Conservation (phyloP, 352 stramenopile species). For the Pilasporangium apinafurcum region DNA sequence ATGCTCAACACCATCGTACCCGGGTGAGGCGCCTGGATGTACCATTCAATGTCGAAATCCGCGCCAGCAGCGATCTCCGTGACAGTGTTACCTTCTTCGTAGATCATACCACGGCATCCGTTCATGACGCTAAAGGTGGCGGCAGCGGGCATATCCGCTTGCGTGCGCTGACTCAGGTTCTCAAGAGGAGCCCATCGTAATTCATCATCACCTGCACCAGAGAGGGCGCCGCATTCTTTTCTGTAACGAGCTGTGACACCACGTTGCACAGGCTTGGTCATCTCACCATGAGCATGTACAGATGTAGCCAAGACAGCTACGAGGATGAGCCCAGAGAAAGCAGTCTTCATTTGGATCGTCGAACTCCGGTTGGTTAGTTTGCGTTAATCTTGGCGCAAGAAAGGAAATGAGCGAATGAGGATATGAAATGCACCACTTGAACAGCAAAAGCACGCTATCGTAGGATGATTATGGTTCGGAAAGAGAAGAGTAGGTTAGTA, state of each 20-base stretch:
- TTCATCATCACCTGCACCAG: constrained; percentile 40
- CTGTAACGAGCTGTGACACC: constrained; percentile 25
- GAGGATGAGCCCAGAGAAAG: neutral
- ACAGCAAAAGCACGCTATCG: too few species aligned
- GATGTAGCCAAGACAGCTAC: neutral
- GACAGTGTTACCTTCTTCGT: constrained; percentile 34
- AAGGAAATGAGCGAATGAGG: too few species aligned
- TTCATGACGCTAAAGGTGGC: constrained; percentile 54
- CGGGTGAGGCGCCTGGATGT: constrained; percentile 51
- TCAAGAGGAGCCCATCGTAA: constrained; percentile 46
- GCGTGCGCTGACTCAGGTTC: constrained; percentile 40
- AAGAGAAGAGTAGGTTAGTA: too few species aligned
- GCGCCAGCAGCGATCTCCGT: constrained; percentile 29
- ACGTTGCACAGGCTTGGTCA: constrained; percentile 10
- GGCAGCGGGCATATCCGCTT: constrained; percentile 27
- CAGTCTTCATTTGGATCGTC: too few species aligned
- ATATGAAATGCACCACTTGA: too few species aligned
- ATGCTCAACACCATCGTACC: constrained; percentile 45
- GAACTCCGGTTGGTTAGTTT: too few species aligned
- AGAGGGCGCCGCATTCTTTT: constrained; percentile 29
- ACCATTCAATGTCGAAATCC: constrained; percentile 39
- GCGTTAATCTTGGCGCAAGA: too few species aligned
- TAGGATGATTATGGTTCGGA: too few species aligned
- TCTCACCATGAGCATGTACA: constrained; percentile 14
- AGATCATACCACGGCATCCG: constrained; percentile 48